Percentiles rank a stretch among this genome's conserved stretches.
phyloP scores from a whole-genome alignment of 164 flowering plant species.

The Umbilicus rupestris region DNA sequence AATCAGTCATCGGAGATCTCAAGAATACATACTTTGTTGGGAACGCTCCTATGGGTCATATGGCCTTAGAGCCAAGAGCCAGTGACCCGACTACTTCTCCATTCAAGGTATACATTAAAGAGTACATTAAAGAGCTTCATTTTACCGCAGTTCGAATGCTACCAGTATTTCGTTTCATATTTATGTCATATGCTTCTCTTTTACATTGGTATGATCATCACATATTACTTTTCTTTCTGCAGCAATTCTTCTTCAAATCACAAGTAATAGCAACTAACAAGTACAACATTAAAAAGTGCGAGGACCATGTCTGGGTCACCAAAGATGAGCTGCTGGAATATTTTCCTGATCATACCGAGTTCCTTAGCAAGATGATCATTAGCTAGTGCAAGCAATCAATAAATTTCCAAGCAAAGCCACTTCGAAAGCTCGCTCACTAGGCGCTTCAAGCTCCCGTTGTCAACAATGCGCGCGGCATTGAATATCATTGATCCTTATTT shows the following conservation, averaged over 20 bases:
- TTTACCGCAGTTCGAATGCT: not conserved
- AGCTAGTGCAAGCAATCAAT: slow-evolving; percentile 26
- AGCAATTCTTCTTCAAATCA: slow-evolving; percentile 93
- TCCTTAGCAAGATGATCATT: slow-evolving; percentile 76
- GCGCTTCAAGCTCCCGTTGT: not conserved
- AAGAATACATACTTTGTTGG: slow-evolving; percentile 89
- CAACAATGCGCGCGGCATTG: not conserved
- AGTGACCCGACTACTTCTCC: slow-evolving; percentile 22
- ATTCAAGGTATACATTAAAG: slow-evolving; percentile 50
- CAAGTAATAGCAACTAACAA: slow-evolving; percentile 76
- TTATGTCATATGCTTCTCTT: not conserved
- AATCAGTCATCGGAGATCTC: slow-evolving; percentile 81
- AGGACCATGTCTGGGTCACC: slow-evolving; percentile 92
- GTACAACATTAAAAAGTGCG: slow-evolving; percentile 46
- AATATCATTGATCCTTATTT: not conserved
- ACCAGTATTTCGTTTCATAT: not conserved
- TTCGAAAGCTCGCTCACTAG: not conserved
- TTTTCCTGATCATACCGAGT: slow-evolving; percentile 74
- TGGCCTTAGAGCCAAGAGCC: slow-evolving; percentile 44
- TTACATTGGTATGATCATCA: not conserved
- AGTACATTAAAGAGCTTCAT: not conserved
- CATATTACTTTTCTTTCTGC: slow-evolving; percentile 14
- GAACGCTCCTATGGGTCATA: slow-evolving; percentile 92
- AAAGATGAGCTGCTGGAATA: slow-evolving; percentile 80
- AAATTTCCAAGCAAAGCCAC: not conserved